These are phyloP conservation scores for Lodderomyces jiufengensis DNA, from an alignment of 1,139 yeast genomes.

Conservation along the genomic window DNA sequence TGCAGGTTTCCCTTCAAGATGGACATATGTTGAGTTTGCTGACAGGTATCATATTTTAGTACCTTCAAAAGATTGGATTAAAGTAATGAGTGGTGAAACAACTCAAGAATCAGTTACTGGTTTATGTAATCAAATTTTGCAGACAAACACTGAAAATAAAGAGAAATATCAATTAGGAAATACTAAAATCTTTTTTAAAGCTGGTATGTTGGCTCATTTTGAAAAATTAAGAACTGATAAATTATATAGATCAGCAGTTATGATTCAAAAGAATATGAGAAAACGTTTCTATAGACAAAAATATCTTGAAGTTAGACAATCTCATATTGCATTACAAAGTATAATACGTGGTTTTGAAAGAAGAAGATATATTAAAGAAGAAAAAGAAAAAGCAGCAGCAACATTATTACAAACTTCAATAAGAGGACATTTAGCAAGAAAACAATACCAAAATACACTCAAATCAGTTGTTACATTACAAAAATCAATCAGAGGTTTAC, in stretches of 20 bases:
- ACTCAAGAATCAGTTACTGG: constrained; percentile 57
- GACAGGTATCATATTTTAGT: constrained; percentile 82
- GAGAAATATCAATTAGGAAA: constrained; percentile 80
- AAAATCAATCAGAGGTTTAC: constrained; percentile 62
- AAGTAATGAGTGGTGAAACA: constrained; percentile 53
- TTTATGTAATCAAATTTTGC: constrained; percentile 66
- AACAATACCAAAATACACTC: constrained; percentile 39
- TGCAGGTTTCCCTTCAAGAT: constrained; percentile 96
- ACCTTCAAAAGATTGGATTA: constrained; percentile 66
- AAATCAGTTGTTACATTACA: constrained; percentile 60
- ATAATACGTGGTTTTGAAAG: constrained; percentile 59
- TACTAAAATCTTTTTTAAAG: constrained; percentile 91
- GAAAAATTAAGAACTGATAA: constrained; percentile 84
- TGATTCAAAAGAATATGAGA: constrained; percentile 83
- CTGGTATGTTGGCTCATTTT: constrained; percentile 91
- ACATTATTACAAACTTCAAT: constrained; percentile 65
- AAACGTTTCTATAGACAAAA: constrained; percentile 60
- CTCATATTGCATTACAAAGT: constrained; percentile 60
- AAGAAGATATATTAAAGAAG: constrained; percentile 54
- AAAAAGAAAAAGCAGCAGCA: constrained; percentile 65
- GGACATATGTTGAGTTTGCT: constrained; percentile 94
- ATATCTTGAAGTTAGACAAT: constrained; percentile 52
- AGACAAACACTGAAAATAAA: constrained; percentile 57
- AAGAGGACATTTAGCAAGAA: constrained; percentile 63
- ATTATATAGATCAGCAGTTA: constrained; percentile 69